These are phyloP conservation scores for Komagataella ulmi DNA, from an alignment of 805 yeast genomes.

Conservation along the genomic window DNA sequence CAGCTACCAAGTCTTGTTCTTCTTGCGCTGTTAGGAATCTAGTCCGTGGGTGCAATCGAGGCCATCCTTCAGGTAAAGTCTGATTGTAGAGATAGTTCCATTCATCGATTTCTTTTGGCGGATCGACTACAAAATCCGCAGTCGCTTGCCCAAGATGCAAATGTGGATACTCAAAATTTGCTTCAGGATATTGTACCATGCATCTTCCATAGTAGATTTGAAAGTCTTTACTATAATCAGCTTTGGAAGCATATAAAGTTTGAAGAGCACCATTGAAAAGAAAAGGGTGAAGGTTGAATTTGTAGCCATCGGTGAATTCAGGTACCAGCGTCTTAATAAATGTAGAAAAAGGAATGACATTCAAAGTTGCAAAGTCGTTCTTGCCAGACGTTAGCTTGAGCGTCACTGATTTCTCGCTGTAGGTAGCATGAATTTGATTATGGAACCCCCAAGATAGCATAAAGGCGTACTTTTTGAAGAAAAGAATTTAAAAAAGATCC, in stretches of 20 bases:
- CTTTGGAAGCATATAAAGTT: slow-evolving; percentile 32
- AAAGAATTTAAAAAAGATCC: neutral
- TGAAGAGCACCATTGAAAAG: slow-evolving; percentile 35
- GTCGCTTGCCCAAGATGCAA: slow-evolving; percentile 27
- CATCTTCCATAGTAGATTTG: slow-evolving; percentile 32
- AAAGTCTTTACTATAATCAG: slow-evolving; percentile 26
- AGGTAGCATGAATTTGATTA: slow-evolving; percentile 14
- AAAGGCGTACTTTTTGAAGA: neutral
- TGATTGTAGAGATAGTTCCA: slow-evolving; percentile 5
- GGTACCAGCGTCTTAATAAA: slow-evolving; percentile 26
- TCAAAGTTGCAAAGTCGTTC: slow-evolving; percentile 2
- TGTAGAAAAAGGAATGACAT: slow-evolving; percentile 15
- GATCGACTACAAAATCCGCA: slow-evolving; percentile 31
- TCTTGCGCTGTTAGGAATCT: slow-evolving; percentile 40
- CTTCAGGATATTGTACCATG: slow-evolving; percentile 25
- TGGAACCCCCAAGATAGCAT: slow-evolving; percentile 19
- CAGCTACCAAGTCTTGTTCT: slow-evolving; percentile 17
- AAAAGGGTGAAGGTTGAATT: slow-evolving; percentile 30
- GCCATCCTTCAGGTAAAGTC: slow-evolving; percentile 38
- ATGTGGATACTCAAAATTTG: slow-evolving; percentile 9
- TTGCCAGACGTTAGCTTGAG: slow-evolving; percentile 10
- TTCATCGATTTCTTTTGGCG: slow-evolving; percentile 6
- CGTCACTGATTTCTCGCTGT: slow-evolving; percentile 11
- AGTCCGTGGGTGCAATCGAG: slow-evolving; percentile 56
- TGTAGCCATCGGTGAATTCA: slow-evolving; percentile 22